Conservation (phyloP, 495 filamentous ascomycete species). For the Endocarpon pusillum region DNA sequence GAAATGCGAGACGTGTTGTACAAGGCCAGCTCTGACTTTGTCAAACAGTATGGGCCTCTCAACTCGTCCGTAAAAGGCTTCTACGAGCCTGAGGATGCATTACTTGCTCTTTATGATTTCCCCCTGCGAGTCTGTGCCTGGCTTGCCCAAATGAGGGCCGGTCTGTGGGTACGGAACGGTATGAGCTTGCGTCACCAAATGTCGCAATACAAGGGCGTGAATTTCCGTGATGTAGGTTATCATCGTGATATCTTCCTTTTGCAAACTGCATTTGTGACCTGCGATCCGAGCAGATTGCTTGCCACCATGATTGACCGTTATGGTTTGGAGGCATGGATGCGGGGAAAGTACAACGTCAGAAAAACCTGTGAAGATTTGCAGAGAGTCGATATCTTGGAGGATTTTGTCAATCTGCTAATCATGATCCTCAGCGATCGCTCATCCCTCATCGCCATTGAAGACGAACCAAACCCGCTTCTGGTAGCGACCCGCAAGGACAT, state of each 20-base stretch:
- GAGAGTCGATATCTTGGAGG: constrained; percentile 81
- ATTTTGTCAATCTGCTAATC: constrained; percentile 87
- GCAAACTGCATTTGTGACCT: constrained; percentile 77
- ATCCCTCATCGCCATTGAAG: constrained; percentile 52
- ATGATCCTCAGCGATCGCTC: constrained; percentile 77
- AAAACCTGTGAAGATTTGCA: constrained; percentile 64
- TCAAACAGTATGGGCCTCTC: constrained; percentile 18
- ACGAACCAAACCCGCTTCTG: constrained; percentile 44
- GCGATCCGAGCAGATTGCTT: constrained; percentile 67
- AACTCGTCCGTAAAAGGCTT: constrained; percentile 8
- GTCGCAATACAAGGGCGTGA: constrained; percentile 74
- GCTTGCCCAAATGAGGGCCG: constrained; percentile 93
- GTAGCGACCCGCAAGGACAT: constrained; percentile 74
- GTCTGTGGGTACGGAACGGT: constrained; percentile 97
- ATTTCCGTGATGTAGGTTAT: constrained; percentile 76
- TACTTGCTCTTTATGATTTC: constrained; percentile 82
- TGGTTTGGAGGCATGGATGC: constrained; percentile 77
- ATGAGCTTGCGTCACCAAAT: constrained; percentile 90
- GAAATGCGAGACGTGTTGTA: constrained; percentile 47
- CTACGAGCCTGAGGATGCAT: constrained; percentile 48
- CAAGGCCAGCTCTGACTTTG: constrained; percentile 26
- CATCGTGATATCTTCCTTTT: constrained; percentile 90
- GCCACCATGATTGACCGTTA: constrained; percentile 85
- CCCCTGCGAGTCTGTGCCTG: constrained; percentile 86
- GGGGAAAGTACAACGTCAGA: constrained; percentile 54